phyloP scores from a whole-genome alignment of 805 yeast species.

The Hanseniaspora pseudoguilliermondii region DNA sequence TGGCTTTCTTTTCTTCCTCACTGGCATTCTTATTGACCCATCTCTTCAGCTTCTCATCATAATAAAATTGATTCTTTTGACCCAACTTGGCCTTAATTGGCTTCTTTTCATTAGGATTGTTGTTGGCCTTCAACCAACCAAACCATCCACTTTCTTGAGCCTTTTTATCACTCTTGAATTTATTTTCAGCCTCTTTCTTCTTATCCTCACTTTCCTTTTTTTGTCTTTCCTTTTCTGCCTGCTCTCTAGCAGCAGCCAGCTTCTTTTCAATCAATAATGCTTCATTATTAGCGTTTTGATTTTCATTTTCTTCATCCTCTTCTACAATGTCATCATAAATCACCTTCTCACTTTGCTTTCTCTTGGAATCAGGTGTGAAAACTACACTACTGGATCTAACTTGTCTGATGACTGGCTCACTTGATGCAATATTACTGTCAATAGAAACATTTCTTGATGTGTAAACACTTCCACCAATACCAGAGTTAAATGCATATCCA shows the following conservation, averaged over 20 bases:
- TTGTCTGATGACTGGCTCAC: constrained; percentile 23
- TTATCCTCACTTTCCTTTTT: constrained; percentile 14
- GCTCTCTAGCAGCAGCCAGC: constrained; percentile 19
- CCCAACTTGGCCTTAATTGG: constrained; percentile 80
- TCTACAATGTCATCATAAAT: constrained; percentile 19
- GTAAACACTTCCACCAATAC: constrained; percentile 5
- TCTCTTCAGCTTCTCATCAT: constrained; percentile 69
- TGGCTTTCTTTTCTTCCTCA: constrained; percentile 47
- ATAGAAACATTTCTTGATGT: constrained; percentile 9
- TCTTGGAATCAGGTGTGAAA: constrained; percentile 10
- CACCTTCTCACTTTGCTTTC: constrained; percentile 8
- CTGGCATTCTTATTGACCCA: constrained; percentile 71
- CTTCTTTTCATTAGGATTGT: constrained; percentile 55
- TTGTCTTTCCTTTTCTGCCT: constrained; percentile 18
- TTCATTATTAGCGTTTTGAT: constrained; percentile 13
- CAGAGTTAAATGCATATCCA: background rate
- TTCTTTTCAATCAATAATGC: constrained; percentile 17
- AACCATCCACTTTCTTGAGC: constrained; percentile 32
- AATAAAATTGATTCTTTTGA: constrained; percentile 56
- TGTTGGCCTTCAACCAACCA: constrained; percentile 42
- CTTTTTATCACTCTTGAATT: constrained; percentile 17
- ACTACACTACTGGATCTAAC: constrained; percentile 14
- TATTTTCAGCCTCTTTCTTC: constrained; percentile 18
- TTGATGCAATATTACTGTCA: constrained; percentile 18
- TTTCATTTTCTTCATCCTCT: constrained; percentile 23